Conservation (phyloP, 192 early-diverging fungal species). For the Backusella luteola region DNA sequence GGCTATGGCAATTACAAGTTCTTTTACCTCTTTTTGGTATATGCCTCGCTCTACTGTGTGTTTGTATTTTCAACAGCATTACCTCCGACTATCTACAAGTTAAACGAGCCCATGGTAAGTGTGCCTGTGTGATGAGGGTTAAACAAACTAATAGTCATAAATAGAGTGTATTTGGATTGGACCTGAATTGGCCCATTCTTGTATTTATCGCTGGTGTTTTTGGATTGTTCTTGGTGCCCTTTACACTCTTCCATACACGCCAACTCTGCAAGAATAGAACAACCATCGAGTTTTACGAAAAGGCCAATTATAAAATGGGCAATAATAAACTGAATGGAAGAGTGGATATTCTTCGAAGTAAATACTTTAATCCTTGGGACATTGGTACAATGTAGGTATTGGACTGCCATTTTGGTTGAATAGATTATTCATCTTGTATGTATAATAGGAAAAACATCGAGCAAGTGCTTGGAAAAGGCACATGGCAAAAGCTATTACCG, state of each 20-base stretch:
- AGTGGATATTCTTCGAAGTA: conserved; percentile 27
- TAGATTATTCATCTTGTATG: not conserved
- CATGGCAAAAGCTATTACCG: conserved; percentile 26
- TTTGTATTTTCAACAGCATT: conserved; percentile 40
- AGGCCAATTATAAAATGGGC: conserved; percentile 29
- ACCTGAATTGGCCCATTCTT: conserved; percentile 41
- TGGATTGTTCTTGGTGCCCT: conserved; percentile 46
- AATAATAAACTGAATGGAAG: not conserved
- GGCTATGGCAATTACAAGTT: conserved; percentile 42
- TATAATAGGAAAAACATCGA: conserved; percentile 26
- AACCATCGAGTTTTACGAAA: conserved; percentile 51
- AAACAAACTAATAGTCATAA: not conserved
- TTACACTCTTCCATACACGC: conserved; percentile 47
- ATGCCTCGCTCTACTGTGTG: conserved; percentile 37
- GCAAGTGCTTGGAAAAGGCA: conserved; percentile 28
- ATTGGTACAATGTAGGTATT: conserved; percentile 26
- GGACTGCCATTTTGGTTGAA: not conserved
- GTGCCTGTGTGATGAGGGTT: not conserved
- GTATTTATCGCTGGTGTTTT: conserved; percentile 42
- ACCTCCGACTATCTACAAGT: conserved; percentile 28
- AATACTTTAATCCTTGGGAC: conserved; percentile 41
- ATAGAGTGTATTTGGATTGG: conserved; percentile 32
- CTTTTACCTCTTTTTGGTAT: conserved; percentile 49
- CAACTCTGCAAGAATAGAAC: conserved; percentile 51
- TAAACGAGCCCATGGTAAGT: conserved; percentile 29